Evolutionary conservation across 1,284 basidiomycete genomes (phyloP).

Genomic region (Marasmius fiardii): DNA sequence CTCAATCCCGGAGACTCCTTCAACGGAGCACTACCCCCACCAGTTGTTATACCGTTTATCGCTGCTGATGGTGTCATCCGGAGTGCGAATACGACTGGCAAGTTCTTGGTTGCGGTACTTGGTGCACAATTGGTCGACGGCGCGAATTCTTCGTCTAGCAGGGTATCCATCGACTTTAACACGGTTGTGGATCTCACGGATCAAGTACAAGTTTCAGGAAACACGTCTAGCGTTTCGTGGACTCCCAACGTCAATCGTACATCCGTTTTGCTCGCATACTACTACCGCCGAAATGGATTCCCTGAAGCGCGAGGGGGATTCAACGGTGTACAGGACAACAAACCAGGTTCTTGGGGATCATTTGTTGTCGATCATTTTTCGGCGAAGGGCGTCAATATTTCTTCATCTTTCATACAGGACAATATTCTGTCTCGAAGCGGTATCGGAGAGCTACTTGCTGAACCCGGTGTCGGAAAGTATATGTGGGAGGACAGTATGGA

Average conservation of each 20-base stretch:
- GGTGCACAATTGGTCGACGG: conserved; percentile 14
- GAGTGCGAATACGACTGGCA: conserved; percentile 15
- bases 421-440: conserved; percentile 13
- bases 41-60: conserved; percentile 11
- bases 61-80: conserved; percentile 7
- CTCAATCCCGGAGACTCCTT: conserved; percentile 13
- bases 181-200: conserved; percentile 16
- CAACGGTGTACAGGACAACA: conserved; percentile 10
- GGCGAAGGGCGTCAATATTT: conserved; percentile 15
- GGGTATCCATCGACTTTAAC: conserved; percentile 16
- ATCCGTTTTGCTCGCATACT: conserved; percentile 17
- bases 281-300: conserved; percentile 17
- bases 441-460: conserved; percentile 12
- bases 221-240: conserved; percentile 8
- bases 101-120: conserved; percentile 14
- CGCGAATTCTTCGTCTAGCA: conserved; percentile 2
- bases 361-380: conserved; percentile 19
- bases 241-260: conserved; percentile 9
- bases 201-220: conserved; percentile 2
- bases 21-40: conserved; percentile 12
- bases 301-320: conserved; percentile 16
- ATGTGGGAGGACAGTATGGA: conserved; percentile 21
- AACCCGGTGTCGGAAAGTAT: conserved; percentile 17
- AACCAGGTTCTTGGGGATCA: conserved; percentile 18
- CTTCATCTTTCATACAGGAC: conserved; percentile 14